These are phyloP conservation scores for Naganishia cerealis DNA, from an alignment of 1,284 basidiomycete species.

Conservation along the genomic window DNA sequence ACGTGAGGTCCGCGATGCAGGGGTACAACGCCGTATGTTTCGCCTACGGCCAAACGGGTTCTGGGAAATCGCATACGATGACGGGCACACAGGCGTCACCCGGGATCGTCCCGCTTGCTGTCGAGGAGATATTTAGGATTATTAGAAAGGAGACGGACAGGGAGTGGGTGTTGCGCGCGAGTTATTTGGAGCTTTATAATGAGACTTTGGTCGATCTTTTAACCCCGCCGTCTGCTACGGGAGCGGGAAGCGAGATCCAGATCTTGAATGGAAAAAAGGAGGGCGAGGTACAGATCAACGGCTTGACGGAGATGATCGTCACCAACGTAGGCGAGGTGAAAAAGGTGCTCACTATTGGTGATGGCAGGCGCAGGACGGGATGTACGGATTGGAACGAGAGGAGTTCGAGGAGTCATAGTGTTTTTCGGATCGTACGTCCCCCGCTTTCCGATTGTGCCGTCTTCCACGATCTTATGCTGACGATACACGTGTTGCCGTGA, in stretches of 20 bases:
- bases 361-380: constrained; percentile 83
- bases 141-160: constrained; percentile 67
- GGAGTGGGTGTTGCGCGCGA: constrained; percentile 90
- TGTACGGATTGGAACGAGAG: constrained; percentile 97
- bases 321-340: constrained; percentile 81
- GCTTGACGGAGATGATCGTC: constrained; percentile 64
- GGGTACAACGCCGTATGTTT: constrained; percentile 62
- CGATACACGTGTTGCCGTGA: neutral
- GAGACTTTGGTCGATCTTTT: constrained; percentile 74
- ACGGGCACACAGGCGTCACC: constrained; percentile 78
- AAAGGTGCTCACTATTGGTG: constrained; percentile 79
- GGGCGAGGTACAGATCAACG: constrained; percentile 53
- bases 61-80: constrained; percentile 91
- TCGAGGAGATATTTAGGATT: constrained; percentile 77
- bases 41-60: constrained; percentile 49
- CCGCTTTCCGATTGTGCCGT: neutral
- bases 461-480: neutral
- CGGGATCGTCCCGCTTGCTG: constrained; percentile 89
- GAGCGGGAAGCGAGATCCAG: constrained; percentile 44
- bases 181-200: constrained; percentile 96
- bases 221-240: constrained; percentile 21
- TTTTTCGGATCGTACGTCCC: constrained; percentile 74
- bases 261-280: constrained; percentile 52
- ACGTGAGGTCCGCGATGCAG: constrained; percentile 67
- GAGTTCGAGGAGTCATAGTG: constrained; percentile 86